Conservation (phyloP, 129 eudicot species). For the Pittosporum tobira region DNA sequence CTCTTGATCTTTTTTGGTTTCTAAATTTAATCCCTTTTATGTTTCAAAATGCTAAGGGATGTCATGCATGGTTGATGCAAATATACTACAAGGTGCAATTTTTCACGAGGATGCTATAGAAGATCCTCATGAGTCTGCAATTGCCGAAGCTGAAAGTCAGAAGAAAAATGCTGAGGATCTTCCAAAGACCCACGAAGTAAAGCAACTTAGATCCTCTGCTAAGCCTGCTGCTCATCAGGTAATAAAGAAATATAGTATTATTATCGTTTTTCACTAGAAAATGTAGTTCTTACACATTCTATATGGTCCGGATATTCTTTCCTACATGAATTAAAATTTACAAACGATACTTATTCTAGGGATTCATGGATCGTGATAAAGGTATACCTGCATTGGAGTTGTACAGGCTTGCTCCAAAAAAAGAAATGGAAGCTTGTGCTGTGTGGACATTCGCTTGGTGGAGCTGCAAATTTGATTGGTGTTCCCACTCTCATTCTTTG, state of each 20-base stretch:
- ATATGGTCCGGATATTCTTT: conserved; percentile 4
- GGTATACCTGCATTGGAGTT: conserved; percentile 97
- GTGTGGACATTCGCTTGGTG: conserved; percentile 99
- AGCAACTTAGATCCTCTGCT: conserved; percentile 43
- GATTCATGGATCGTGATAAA: conserved; percentile 98
- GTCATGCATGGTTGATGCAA: conserved; percentile 96
- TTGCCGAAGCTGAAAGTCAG: conserved; percentile 26
- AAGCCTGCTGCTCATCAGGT: conserved; percentile 99
- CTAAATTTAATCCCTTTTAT: conserved; percentile 6
- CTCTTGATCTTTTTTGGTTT: conserved; percentile 1
- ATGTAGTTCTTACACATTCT: conserved; percentile 5
- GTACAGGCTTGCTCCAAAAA: conserved; percentile 93
- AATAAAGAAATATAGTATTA: conserved; percentile 13
- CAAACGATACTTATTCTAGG: conserved; percentile 31
- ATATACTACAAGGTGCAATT: conserved; percentile 98
- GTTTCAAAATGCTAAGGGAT: conserved; percentile 48
- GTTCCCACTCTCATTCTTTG: conserved; percentile 2
- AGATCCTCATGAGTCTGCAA: conserved; percentile 28
- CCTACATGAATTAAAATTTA: background rate
- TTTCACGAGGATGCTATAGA: conserved; percentile 70
- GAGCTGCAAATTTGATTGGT: conserved; percentile 63
- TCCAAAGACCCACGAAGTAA: conserved; percentile 40
- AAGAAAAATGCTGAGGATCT: conserved; percentile 31
- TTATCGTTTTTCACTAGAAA: conserved; percentile 1
- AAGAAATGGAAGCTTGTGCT: conserved; percentile 86